Base-by-base conservation (phyloP, 164 flowering plant genomes). In the Berberis thunbergii region DNA sequence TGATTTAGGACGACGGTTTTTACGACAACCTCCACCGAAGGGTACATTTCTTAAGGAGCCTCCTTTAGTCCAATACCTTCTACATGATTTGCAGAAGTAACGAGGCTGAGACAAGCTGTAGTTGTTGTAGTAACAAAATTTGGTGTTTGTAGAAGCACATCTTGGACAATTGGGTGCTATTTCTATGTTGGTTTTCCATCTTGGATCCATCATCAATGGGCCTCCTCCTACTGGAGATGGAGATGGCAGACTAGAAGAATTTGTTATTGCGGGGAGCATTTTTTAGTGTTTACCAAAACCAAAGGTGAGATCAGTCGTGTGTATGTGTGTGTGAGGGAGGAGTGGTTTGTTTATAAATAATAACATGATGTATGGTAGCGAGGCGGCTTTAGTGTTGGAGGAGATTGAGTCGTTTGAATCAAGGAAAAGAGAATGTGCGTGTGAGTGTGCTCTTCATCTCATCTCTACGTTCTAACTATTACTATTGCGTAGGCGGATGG, bases 51-150 rank as follows among this genome's bases (percentile, higher is more conserved):
- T 67, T 0, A 88, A 70, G 4, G 89, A 82, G 6, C 95, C 95
- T 4, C 95, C 95, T 72, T 80, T 84, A 55, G 95, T 88, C 95
- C 95, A 88, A 68, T 88, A 88, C 64, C 95, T 63, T 38, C 83
- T 49, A 60, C 95, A 88, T 44, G 69, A 76, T 63, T 86, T 88
- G 61, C 95, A 88, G 71, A 86, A 80, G 77, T 80, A 88, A 41
- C 96, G 70, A 7, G 96, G 96, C 75, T 88, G 96, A 0, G 96
- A 77, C 53, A 83, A 70, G 79, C 96, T 86, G 76, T 86, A 88
- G 68, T 88, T 88, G 81, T 87, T 87, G 83, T 87, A 85, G 67
- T 73, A 72, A 57, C 75, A 72, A 53, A 72, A 72, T 45, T 72
- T 74, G 65, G 76, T 74, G 65, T 74, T 66, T 9, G 73, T 43